Evolutionary conservation across 768 basidiomycete species (phyloP), one percentile per base, ranked within the genome.

Genomic region (Hygrophoropsis aurantiaca): DNA sequence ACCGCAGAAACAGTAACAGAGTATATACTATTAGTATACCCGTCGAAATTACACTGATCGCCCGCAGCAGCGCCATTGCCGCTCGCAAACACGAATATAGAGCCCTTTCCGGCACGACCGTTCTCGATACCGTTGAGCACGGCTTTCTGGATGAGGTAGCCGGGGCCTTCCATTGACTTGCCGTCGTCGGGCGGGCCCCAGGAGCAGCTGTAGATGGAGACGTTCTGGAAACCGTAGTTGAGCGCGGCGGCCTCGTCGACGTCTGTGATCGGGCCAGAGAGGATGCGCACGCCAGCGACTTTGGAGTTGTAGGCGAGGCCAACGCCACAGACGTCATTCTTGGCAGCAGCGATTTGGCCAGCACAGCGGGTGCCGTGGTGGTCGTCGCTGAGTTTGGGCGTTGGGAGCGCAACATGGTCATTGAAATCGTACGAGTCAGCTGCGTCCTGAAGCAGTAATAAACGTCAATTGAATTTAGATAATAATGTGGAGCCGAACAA

Each of bases 101-200:
- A 92, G 1, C 97, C 97, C 60, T 90, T 92, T 19, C 94, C 93
- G 21, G 69, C 77, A 37, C 97, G 82, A 2, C 97, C 97, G 26
- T 89, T 85, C 65, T 89, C 86, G 32, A 97, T 81, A 16, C 97
- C 97, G 55, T 97, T 95, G 20, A 98, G 72, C 55, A 99, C 84
- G 7, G 97, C 91, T 64, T 95, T 94, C 59, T 89, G 78, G 60
- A 98, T 97, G 40, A 99, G 74, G 57, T 90, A 87, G 11, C 81
- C 82, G 0, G 97, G 97, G 0, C 81, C 92, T 62, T 99, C 97
- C 95, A 98, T 97, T 1, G 89, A 84, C 58, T 75, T 74, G 8
- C 95, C 95, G 58, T 97, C 89, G 65, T 99, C 95, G 0, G 94
- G 90, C 8, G 97, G 97, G 5, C 97, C 97, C 97, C 97, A 99